Conservation (phyloP, 2,329 filamentous ascomycete genomes). For the Fusarium verrucosum region DNA sequence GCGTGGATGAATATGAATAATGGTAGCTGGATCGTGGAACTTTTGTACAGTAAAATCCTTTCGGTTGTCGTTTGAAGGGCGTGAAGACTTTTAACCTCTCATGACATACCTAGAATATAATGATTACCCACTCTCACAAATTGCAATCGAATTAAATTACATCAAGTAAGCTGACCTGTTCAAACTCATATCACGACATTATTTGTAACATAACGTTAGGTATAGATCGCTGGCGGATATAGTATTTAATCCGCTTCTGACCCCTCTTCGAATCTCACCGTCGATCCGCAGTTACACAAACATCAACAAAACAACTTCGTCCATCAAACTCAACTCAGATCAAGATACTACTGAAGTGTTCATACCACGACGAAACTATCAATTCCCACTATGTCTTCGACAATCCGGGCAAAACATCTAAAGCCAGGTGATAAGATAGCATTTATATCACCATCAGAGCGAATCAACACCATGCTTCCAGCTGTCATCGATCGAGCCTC, state of each 20-base stretch:
- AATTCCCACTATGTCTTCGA: slow-evolving; percentile 19
- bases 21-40: not conserved
- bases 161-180: not conserved
- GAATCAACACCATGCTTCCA: slow-evolving; percentile 48
- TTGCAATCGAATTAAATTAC: not conserved
- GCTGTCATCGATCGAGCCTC: slow-evolving; percentile 46
- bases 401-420: slow-evolving; percentile 43
- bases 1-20: not conserved
- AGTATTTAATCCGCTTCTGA: not conserved
- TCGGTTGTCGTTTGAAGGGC: not conserved
- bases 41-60: not conserved
- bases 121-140: not conserved
- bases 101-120: slow-evolving; percentile 2
- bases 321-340: accelerated
- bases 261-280: not conserved
- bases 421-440: slow-evolving; percentile 51
- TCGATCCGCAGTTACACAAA: too few species aligned
- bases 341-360: accelerated
- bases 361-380: accelerated
- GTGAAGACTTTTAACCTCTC: not conserved
- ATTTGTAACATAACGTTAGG: slow-evolving; percentile 14
- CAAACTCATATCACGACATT: not conserved
- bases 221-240: not conserved
- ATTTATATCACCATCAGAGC: slow-evolving; percentile 53
- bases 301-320: too few species aligned